A percentile compares a stretch with the other conserved stretches of the same genome.
Conservation (phyloP, 768 basidiomycete species). For the Pleurotus sapidus region DNA sequence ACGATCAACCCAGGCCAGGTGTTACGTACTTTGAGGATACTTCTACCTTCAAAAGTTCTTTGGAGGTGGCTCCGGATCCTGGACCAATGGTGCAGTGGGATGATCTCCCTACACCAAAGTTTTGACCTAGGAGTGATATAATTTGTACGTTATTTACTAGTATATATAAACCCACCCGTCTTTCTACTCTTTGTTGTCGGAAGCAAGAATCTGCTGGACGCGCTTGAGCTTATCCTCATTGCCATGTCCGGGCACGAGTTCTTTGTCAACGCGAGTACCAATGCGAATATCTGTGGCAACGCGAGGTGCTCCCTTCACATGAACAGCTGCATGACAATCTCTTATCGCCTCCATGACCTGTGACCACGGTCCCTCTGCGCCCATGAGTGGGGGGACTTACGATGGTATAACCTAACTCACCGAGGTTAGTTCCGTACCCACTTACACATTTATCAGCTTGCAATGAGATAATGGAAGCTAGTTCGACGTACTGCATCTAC, state of each 20-base stretch:
- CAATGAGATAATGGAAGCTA: background rate
- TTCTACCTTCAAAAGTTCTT: conserved; percentile 58
- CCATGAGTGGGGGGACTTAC: too few species aligned
- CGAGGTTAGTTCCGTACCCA: conserved; percentile 91
- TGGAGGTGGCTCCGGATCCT: conserved; percentile 55
- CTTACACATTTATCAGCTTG: conserved; percentile 37
- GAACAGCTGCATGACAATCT: conserved; percentile 86
- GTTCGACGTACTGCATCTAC: conserved; percentile 65
- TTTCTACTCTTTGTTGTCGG: too few species aligned
- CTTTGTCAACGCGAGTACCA: conserved; percentile 79
- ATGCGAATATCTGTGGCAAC: conserved; percentile 94
- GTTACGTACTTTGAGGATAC: conserved; percentile 67
- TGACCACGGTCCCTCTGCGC: conserved; percentile 80
- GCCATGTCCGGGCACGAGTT: conserved; percentile 58
- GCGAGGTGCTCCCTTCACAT: conserved; percentile 68
- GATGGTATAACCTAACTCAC: conserved; percentile 27
- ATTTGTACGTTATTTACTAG: background rate
- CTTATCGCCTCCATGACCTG: conserved; percentile 85
- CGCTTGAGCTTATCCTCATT: conserved; percentile 80
- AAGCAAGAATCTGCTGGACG: conserved; percentile 73
- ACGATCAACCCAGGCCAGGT: conserved; percentile 39
- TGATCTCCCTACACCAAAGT: conserved; percentile 62
- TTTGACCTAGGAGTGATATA: conserved; percentile 28
- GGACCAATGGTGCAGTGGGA: conserved; percentile 72
- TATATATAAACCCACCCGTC: too few species aligned